phyloP scores from a whole-genome alignment of 176 grass and related monocot species.

The Triticum aestivum region DNA sequence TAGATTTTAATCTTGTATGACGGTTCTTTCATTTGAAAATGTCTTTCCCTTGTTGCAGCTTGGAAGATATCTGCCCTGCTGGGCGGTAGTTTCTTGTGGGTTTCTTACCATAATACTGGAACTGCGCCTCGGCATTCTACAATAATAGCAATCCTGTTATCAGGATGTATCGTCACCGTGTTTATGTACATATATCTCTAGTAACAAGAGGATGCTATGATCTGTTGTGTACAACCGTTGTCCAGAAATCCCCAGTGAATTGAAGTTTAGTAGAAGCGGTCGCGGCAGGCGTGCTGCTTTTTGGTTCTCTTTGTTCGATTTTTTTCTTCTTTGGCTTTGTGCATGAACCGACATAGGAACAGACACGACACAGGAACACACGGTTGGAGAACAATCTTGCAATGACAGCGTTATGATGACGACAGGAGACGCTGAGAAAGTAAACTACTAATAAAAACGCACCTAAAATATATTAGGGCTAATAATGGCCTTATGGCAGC shows the following conservation, averaged over 20 bases:
- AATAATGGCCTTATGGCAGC: too few species aligned
- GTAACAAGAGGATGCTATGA: neutral
- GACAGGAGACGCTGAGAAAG: too few species aligned
- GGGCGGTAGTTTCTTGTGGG: neutral
- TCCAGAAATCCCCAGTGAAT: neutral
- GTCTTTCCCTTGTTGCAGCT: conserved; percentile 40
- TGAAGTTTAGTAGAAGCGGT: neutral
- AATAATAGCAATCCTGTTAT: neutral
- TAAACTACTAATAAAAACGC: too few species aligned
- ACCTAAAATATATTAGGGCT: too few species aligned
- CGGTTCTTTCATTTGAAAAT: conserved; percentile 10
- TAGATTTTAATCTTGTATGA: neutral
- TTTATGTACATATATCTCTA: neutral
- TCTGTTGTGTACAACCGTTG: neutral
- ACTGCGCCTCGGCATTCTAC: neutral
- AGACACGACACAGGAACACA: neutral
- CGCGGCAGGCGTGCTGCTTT: neutral
- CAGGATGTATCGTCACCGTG: neutral
- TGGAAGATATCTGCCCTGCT: conserved; percentile 74
- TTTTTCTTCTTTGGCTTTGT: neutral
- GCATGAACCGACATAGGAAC: neutral
- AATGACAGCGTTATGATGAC: neutral
- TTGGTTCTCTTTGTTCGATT: neutral
- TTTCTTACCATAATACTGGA: neutral
- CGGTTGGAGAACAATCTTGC: neutral